Percentiles rank a stretch among this genome's conserved stretches.
These are phyloP conservation scores for Claviceps cyperi DNA, from an alignment of 2,329 filamentous ascomycete species.

Conservation along the genomic window DNA sequence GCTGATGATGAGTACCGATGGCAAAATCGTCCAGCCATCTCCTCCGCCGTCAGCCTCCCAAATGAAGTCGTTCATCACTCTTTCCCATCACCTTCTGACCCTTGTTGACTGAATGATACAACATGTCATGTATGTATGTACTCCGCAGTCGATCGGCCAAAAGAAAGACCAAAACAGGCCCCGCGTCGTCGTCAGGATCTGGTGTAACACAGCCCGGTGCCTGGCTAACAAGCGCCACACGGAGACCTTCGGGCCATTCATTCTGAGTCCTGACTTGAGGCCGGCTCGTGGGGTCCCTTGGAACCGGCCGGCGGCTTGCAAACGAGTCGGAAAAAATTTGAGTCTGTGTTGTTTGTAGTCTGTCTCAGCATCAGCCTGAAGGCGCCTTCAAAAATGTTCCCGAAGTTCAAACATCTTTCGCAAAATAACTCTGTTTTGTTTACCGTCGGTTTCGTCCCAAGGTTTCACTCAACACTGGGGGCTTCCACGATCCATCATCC, in stretches of 20 bases:
- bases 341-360: not conserved
- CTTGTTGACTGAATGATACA: not conserved
- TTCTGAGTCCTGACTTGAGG: not conserved
- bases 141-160: not conserved
- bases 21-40: not conserved
- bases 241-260: not conserved
- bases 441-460: constrained; percentile 4
- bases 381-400: not conserved
- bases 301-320: constrained; percentile 36
- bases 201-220: not conserved
- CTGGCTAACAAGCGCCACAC: not conserved
- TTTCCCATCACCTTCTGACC: not conserved
- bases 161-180: not conserved
- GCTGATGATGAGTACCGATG: not conserved
- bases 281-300: constrained; percentile 24
- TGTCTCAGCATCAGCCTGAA: not conserved
- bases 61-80: not conserved
- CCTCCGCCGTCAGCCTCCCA: not conserved
- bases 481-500: not conserved
- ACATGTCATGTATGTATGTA: not conserved
- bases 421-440: constrained; percentile 8
- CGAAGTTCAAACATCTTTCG: constrained; percentile 7
- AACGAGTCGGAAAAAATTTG: not conserved
- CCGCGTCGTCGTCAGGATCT: not conserved
- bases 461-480: not conserved